Conservation (phyloP, 1,284 basidiomycete species). For the Psilocybe mexicana region DNA sequence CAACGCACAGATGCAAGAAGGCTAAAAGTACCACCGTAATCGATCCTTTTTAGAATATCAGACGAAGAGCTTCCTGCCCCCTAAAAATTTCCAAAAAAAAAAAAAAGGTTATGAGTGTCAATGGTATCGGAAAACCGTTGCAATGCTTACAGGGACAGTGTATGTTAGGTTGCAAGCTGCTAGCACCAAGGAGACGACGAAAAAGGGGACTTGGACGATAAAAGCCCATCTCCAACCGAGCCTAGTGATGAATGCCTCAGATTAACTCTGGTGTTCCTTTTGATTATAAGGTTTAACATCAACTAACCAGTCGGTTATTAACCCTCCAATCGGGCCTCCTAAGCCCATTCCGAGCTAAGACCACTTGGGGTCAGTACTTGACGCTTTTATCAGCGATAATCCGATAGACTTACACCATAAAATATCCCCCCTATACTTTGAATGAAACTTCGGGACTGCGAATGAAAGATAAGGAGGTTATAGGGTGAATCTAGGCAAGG, state of each 20-base stretch:
- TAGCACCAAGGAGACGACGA: constrained; percentile 60
- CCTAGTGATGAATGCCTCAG: constrained; percentile 31
- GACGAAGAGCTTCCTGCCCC: constrained; percentile 38
- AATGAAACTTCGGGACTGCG: constrained; percentile 67
- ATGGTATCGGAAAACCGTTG: neutral
- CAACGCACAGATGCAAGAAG: constrained; percentile 59
- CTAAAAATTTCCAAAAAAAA: constrained; percentile 18
- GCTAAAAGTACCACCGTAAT: constrained; percentile 65
- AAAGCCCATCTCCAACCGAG: constrained; percentile 84
- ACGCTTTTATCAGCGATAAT: neutral
- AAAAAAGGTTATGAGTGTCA: neutral
- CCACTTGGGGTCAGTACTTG: neutral
- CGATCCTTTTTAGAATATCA: constrained; percentile 42
- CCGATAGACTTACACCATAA: constrained; percentile 55
- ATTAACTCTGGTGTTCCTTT: neutral
- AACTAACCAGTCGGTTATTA: constrained; percentile 63
- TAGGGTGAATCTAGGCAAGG: neutral
- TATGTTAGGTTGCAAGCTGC: constrained; percentile 60
- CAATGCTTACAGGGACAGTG: constrained; percentile 57
- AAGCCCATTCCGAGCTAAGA: constrained; percentile 69
- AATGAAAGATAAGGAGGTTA: neutral
- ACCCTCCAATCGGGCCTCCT: constrained; percentile 78
- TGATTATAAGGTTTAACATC: neutral
- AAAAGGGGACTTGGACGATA: constrained; percentile 71
- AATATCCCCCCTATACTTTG: constrained; percentile 75